Evolutionary conservation across 2,329 filamentous ascomycete genomes (phyloP).

Genomic region (Beauveria australis): DNA sequence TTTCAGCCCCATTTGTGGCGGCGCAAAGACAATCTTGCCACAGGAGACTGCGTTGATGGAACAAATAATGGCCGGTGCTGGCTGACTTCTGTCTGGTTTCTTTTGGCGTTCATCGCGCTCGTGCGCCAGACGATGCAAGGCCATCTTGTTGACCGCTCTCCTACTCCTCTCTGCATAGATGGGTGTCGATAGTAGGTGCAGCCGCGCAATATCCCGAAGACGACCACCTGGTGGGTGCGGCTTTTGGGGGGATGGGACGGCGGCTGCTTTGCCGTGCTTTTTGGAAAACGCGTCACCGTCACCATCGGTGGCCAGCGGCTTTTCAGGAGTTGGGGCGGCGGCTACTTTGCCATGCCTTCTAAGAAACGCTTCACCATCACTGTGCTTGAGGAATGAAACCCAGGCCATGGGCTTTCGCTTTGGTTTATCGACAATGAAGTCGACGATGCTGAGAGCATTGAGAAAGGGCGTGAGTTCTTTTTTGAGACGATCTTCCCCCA

Average conservation of each 20-base stretch:
- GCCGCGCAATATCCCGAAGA: conserved; percentile 18
- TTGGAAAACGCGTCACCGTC: conserved; percentile 31
- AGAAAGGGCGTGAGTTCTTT: conserved; percentile 33
- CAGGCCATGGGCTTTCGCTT: conserved; percentile 25
- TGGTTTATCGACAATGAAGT: conserved; percentile 37
- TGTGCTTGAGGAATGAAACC: conserved; percentile 33
- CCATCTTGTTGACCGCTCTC: conserved; percentile 18
- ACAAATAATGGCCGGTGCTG: neutral
- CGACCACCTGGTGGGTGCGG: neutral
- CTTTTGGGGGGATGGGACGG: neutral
- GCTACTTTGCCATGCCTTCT: conserved; percentile 23
- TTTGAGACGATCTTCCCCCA: conserved; percentile 30
- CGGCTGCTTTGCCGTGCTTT: conserved; percentile 22
- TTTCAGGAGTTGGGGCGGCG: neutral
- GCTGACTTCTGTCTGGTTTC: neutral
- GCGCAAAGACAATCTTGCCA: conserved; percentile 36
- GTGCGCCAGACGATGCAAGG: conserved; percentile 19
- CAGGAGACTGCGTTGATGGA: conserved; percentile 19
- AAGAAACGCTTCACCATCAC: conserved; percentile 37
- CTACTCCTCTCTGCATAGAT: conserved; percentile 27
- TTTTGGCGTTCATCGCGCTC: conserved; percentile 14
- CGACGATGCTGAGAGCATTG: conserved; percentile 29
- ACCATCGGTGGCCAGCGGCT: conserved; percentile 24
- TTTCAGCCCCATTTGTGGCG: conserved; percentile 20
- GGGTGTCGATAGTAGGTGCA: conserved; percentile 21